phyloP scores from a whole-genome alignment of 306 rosid species.

The Sicyos edulis region DNA sequence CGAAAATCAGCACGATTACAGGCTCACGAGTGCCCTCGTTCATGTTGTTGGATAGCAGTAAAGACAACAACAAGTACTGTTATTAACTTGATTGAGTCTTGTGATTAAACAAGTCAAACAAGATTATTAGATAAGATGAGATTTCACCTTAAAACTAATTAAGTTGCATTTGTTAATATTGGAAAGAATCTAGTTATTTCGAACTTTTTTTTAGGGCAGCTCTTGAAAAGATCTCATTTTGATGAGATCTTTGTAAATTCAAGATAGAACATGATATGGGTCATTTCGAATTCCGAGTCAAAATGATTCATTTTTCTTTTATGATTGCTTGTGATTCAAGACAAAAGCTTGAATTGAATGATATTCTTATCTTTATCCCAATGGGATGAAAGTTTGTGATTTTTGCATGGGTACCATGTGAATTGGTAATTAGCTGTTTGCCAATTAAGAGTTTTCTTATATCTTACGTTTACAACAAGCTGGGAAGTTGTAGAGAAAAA shows the following conservation, averaged over 20 bases:
- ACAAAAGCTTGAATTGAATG: not conserved
- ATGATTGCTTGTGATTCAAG: not conserved
- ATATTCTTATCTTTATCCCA: not conserved
- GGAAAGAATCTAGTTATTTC: not conserved
- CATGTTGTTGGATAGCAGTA: no score
- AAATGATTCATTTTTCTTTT: not conserved
- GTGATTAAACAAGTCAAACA: slow-evolving; percentile 62
- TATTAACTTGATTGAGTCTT: not conserved
- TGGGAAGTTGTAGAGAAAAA: not conserved
- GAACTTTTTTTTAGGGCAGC: not conserved
- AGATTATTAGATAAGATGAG: slow-evolving; percentile 81
- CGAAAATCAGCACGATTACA: no score
- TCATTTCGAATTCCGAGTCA: not conserved
- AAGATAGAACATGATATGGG: not conserved
- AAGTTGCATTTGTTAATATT: no score
- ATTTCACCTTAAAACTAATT: no score
- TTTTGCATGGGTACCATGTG: slow-evolving; percentile 7
- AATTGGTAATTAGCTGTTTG: not conserved
- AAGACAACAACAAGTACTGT: not conserved
- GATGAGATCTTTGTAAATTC: no score
- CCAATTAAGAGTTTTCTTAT: not conserved
- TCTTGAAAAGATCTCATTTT: no score
- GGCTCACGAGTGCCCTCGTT: no score
- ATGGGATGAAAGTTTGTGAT: not conserved
- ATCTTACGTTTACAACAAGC: not conserved